A percentile compares a stretch with the other conserved stretches of the same genome.
phyloP scores from a whole-genome alignment of 345 rosid genomes.

The Noccaea bulbosa region DNA sequence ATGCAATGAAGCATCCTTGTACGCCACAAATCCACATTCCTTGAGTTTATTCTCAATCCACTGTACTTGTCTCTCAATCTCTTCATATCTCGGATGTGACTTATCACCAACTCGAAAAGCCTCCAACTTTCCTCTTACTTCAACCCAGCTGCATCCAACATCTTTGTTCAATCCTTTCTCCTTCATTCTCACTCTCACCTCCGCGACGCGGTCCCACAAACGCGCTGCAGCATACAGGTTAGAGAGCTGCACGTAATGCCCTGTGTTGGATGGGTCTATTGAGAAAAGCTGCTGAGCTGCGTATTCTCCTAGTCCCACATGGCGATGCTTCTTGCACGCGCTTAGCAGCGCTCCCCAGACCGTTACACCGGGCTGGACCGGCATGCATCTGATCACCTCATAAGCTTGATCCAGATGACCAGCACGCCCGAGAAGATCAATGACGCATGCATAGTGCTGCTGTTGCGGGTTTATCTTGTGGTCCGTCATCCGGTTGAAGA shows the following conservation, averaged over 20 bases:
- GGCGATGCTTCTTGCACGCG: conserved; percentile 69
- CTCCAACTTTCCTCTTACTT: conserved; percentile 58
- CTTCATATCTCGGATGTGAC: conserved; percentile 56
- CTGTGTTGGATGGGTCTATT: conserved; percentile 61
- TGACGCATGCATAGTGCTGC: conserved; percentile 72
- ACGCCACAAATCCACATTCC: conserved; percentile 57
- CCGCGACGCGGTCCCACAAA: conserved; percentile 62
- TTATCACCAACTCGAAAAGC: conserved; percentile 68
- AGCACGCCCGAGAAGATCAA: conserved; percentile 77
- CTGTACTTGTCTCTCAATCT: conserved; percentile 52
- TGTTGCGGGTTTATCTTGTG: conserved; percentile 59
- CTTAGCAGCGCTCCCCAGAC: conserved; percentile 75
- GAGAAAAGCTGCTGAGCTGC: conserved; percentile 68
- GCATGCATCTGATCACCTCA: conserved; percentile 60
- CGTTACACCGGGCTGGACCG: conserved; percentile 61
- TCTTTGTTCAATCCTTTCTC: conserved; percentile 65
- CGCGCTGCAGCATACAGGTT: conserved; percentile 70
- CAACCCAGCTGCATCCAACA: conserved; percentile 63
- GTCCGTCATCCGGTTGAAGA: conserved; percentile 62
- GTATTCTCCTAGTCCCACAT: conserved; percentile 62
- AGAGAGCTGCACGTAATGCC: conserved; percentile 75
- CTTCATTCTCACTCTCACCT: conserved; percentile 60
- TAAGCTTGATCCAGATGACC: conserved; percentile 63
- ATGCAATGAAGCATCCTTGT: conserved; percentile 57
- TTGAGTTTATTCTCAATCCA: conserved; percentile 59